Percentiles rank a stretch among this genome's conserved stretches.
Conservation (phyloP, 805 yeast genomes). For the Cyberlindnera sargentensis region DNA sequence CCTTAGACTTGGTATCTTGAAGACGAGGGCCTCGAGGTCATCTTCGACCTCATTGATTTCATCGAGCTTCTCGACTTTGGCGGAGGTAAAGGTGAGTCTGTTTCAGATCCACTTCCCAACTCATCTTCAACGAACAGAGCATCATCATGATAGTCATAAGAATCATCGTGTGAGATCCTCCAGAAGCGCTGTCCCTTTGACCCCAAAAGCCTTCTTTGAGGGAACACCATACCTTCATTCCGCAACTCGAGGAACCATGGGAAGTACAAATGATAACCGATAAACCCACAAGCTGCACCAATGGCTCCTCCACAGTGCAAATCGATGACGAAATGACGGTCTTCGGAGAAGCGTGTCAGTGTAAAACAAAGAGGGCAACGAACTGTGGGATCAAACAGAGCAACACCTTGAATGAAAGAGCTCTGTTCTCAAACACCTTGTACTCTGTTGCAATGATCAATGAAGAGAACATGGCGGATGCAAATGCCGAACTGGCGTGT, state of each 20-base stretch:
- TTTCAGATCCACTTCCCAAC: not conserved
- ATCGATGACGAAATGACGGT: constrained; percentile 36
- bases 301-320: constrained; percentile 32
- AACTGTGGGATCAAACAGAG: constrained; percentile 29
- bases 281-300: constrained; percentile 28
- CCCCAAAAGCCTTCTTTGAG: constrained; percentile 33
- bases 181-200: constrained; percentile 31
- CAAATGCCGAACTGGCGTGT: constrained; percentile 44
- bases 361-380: constrained; percentile 28
- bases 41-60: too few species aligned
- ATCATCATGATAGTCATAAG: constrained; percentile 10
- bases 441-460: constrained; percentile 29
- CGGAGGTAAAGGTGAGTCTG: not conserved
- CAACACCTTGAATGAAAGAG: constrained; percentile 28
- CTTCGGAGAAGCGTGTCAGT: constrained; percentile 40
- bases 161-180: constrained; percentile 28
- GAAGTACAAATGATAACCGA: constrained; percentile 36
- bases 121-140: constrained; percentile 5
- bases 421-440: constrained; percentile 30
- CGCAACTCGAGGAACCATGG: constrained; percentile 26
- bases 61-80: not conserved
- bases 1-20: not conserved
- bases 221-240: constrained; percentile 34
- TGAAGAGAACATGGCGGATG: constrained; percentile 34
- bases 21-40: not conserved